Base-by-base conservation (phyloP, 805 yeast genomes). In the Saturnispora hagleri region DNA sequence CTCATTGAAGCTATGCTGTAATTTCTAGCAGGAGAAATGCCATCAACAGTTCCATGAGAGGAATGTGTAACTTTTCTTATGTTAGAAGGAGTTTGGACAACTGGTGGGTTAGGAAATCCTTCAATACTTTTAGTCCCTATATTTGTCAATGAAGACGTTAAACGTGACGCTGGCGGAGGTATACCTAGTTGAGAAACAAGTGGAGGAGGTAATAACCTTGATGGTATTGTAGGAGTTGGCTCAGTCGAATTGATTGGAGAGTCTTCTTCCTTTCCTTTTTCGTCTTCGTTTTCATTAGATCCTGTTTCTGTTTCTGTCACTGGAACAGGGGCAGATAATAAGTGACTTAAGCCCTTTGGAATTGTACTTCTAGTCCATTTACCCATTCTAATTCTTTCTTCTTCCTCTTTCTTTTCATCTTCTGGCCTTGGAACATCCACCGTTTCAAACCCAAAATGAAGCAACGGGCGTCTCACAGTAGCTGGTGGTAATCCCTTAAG, bases 401-500 rank as follows among this genome's bases (percentile, higher is more conserved):
- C 75, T 55, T 75, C 81, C 59, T 78, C 79, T 34, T 55, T 48
- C 52, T 60, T 61, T 51, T 70, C 73, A 12, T 66, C 71, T 43
- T 67, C 69, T 15, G 72, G 65, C 49, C 61, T 63, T 47, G 64
- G 62, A 51, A 65, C 60, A 47, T 61, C 62, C 51, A 58, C 60
- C 3, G 67, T 59, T 38, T 68, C 68, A 18, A 70, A 56, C 5
- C 68, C 63, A 53, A 67, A 69, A 56, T 70, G 72, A 31, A 66
- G 59, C 34, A 69, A 60, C 7, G 72, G 74, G 33, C 72, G 72
- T 57, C 84, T 70, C 12, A 73, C 73, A 18, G 75, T 68, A 1
- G 84, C 84, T 15, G 84, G 84, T 13, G 84, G 83, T 77, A 80
- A 75, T 18, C 82, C 83, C 20, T 48, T 24, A 10, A 50, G 22